Evolutionary conservation across 148 eudicot species (phyloP), one percentile per base, ranked within the genome.

Genomic region (Silene uniflora): DNA sequence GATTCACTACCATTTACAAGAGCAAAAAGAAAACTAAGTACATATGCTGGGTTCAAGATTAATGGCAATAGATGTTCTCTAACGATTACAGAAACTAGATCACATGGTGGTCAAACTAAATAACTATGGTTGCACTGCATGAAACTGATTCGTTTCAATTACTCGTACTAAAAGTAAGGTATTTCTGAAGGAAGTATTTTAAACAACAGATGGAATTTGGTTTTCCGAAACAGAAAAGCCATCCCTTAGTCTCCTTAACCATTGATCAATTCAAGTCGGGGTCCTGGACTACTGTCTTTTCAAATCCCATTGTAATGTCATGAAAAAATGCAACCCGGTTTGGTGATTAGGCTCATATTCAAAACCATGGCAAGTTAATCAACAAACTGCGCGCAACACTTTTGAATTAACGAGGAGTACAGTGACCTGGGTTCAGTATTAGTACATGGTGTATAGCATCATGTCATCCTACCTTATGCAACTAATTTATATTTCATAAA

Each of bases 401-500:
- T 49, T 49, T 13, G 14, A 49, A 49, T 49, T 49, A 49, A 1
- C 7, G 13, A 8, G 52, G 2, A 8, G 52, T 47, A 9, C 7
- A 9, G 7, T 9, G n/a, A n/a, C 52, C 5, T 8, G 52, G 52
- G 52, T 47, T 47, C 10, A 47, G 52, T 47, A 8, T 47, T 49
- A 7, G 7, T 7, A 5, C 0, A 2, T 14, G 4, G 55, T 11
- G 55, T 49, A 16, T 14, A 18, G 24, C 46, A 16, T 18, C 32
- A 14, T 8, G 61, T 54, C 55, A 76, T 14, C 42, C 56, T 65
- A 7, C 16, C 21, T 49, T 74, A 1, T 61, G 5, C 49, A 25
- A 24, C 24, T 71, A 42, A 76, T 67, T 16, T 55, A 16, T 49
- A 49, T 58, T 69, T 52, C 42, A 46, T 76, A 71, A 59, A 56